Evolutionary conservation across 805 yeast species (phyloP).

Genomic region (Cyberlindnera meyerae): DNA sequence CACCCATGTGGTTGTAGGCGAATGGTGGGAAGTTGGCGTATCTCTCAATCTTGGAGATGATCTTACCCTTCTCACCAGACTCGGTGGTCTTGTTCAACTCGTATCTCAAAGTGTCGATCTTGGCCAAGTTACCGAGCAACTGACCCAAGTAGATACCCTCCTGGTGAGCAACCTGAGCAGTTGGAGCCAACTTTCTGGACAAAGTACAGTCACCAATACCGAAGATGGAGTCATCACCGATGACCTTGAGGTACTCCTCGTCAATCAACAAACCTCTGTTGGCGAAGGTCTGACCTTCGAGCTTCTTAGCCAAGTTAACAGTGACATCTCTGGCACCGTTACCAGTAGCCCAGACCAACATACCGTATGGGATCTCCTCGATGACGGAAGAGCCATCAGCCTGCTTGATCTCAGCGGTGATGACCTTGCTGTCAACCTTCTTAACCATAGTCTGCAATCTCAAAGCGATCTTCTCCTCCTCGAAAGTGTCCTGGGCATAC

Average conservation of each 20-base stretch:
- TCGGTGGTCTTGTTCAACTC: conserved; percentile 32
- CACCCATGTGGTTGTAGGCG: conserved; percentile 83
- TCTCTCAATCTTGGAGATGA: conserved; percentile 35
- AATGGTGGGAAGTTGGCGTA: conserved; percentile 52
- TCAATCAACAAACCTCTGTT: conserved; percentile 88
- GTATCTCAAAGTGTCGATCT: conserved; percentile 54
- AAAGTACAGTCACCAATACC: conserved; percentile 95
- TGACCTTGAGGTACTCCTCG: conserved; percentile 66
- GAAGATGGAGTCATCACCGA: conserved; percentile 72
- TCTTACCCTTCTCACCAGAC: conserved; percentile 32
- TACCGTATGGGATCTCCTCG: conserved; percentile 77
- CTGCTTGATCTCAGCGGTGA: conserved; percentile 63
- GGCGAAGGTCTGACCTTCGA: conserved; percentile 76
- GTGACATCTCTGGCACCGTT: conserved; percentile 82
- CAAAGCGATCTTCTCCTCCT: conserved; percentile 63
- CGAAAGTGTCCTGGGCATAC: conserved; percentile 77
- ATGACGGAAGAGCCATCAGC: conserved; percentile 58
- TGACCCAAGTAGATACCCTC: conserved; percentile 80
- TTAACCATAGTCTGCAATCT: conserved; percentile 85
- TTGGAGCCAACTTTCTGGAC: conserved; percentile 83
- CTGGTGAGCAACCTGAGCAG: conserved; percentile 97
- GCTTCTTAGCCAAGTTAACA: conserved; percentile 55
- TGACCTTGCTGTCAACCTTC: conserved; percentile 66
- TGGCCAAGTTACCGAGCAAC: conserved; percentile 60
- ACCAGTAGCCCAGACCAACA: conserved; percentile 97